A percentile compares a stretch with the other conserved stretches of the same genome.
These are phyloP conservation scores for Lachancea quebecensis DNA, from an alignment of 805 yeast species.

Conservation along the genomic window DNA sequence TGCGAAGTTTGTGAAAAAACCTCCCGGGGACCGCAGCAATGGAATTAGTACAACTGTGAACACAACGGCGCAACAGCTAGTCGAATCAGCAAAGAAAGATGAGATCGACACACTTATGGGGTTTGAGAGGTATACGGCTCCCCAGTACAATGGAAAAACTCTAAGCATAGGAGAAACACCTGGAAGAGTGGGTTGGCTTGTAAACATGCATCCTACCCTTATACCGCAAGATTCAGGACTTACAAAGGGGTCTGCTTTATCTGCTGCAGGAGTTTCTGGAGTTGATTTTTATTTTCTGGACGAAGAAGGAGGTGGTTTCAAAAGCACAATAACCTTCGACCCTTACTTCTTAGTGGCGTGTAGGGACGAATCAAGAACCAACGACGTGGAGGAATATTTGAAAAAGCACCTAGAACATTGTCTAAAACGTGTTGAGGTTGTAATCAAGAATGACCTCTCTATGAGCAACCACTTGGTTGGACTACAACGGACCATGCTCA, in stretches of 20 bases:
- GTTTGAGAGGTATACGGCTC: constrained; percentile 73
- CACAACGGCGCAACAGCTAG: constrained; percentile 33
- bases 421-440: constrained; percentile 49
- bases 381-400: constrained; percentile 80
- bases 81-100: constrained; percentile 57
- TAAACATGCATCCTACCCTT: constrained; percentile 87
- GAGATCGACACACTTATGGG: constrained; percentile 80
- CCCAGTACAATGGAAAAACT: constrained; percentile 35
- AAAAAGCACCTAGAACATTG: constrained; percentile 58
- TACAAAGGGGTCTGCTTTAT: not conserved
- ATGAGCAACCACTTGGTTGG: constrained; percentile 87
- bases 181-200: constrained; percentile 69
- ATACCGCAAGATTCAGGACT: constrained; percentile 41
- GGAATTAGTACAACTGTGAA: constrained; percentile 31
- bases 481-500: constrained; percentile 52
- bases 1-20: constrained; percentile 41
- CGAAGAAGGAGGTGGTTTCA: constrained; percentile 95
- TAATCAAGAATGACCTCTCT: constrained; percentile 70
- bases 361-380: constrained; percentile 34
- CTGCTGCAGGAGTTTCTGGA: constrained; percentile 63
- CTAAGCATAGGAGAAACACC: constrained; percentile 15
- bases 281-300: constrained; percentile 92
- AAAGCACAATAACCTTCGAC: constrained; percentile 71
- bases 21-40: constrained; percentile 31
- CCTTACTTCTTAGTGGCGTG: constrained; percentile 80